phyloP scores from a whole-genome alignment of 257 asterid genomes.

The Salvia splendens region DNA sequence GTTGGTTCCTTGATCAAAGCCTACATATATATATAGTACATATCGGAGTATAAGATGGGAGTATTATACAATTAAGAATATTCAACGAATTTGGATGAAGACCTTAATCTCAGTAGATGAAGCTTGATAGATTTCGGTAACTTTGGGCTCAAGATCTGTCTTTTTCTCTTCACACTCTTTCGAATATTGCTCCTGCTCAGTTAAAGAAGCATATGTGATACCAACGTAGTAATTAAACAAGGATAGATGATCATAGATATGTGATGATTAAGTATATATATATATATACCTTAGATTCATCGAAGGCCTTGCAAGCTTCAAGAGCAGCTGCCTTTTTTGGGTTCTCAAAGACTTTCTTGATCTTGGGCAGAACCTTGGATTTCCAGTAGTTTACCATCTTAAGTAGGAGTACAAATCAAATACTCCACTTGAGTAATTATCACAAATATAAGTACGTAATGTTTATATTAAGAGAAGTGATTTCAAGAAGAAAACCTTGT shows the following conservation, averaged over 20 bases:
- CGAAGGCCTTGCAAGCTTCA: slow-evolving; percentile 69
- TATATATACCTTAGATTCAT: slow-evolving; percentile 64
- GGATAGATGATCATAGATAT: no score
- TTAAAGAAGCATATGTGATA: no score
- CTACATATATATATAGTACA: no score
- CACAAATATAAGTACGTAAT: no score
- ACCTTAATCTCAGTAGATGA: slow-evolving; percentile 73
- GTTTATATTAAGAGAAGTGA: no score
- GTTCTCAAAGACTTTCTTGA: slow-evolving; percentile 79
- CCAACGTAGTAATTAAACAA: no score
- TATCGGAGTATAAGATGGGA: no score
- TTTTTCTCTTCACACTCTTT: slow-evolving; percentile 73
- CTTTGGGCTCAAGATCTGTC: slow-evolving; percentile 73
- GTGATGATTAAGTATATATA: no score
- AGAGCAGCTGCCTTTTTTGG: slow-evolving; percentile 64
- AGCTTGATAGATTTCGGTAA: slow-evolving; percentile 72
- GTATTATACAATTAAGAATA: no score
- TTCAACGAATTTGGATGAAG: no score
- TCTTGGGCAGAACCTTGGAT: slow-evolving; percentile 75
- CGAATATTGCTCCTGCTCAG: slow-evolving; percentile 28
- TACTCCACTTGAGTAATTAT: no score
- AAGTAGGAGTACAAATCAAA: background rate
- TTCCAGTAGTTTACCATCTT: slow-evolving; percentile 77
- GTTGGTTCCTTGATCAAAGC: slow-evolving; percentile 67
- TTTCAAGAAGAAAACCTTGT: background rate